These are phyloP conservation scores for Orbilia ellipsospora DNA, from an alignment of 2,329 filamentous ascomycete genomes.

Conservation along the genomic window DNA sequence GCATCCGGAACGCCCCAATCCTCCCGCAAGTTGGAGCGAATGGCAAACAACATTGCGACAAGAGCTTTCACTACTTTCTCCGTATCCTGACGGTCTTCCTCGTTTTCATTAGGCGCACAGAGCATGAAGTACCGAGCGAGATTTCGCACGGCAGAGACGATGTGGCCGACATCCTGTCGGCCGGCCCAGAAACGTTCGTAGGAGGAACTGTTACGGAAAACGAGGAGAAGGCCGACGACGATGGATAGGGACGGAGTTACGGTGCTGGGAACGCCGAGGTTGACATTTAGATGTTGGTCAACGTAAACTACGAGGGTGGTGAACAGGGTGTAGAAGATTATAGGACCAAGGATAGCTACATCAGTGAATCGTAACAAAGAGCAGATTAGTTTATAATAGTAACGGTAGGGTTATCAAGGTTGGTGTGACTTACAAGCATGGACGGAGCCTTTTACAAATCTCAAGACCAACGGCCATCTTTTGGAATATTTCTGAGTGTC, in stretches of 20 bases:
- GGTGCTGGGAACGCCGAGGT: slow-evolving; percentile 68
- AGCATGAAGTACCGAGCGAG: slow-evolving; percentile 69
- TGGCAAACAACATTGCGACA: slow-evolving; percentile 71
- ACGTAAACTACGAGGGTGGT: slow-evolving; percentile 70
- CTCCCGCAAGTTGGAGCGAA: slow-evolving; percentile 72
- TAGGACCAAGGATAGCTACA: slow-evolving; percentile 68
- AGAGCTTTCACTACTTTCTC: slow-evolving; percentile 64
- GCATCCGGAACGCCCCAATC: slow-evolving; percentile 67
- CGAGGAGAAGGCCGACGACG: slow-evolving; percentile 74
- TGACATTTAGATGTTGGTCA: slow-evolving; percentile 66
- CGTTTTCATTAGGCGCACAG: slow-evolving; percentile 58
- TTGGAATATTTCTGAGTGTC: slow-evolving; percentile 1
- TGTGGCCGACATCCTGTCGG: slow-evolving; percentile 68
- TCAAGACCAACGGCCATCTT: slow-evolving; percentile 73
- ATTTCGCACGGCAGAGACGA: slow-evolving; percentile 70
- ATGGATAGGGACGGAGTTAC: slow-evolving; percentile 73
- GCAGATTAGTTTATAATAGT: not conserved
- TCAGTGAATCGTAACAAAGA: not conserved
- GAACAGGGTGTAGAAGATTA: slow-evolving; percentile 70
- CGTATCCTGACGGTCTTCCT: slow-evolving; percentile 66
- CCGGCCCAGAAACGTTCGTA: slow-evolving; percentile 75
- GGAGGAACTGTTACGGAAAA: slow-evolving; percentile 73
- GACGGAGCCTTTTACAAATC: slow-evolving; percentile 73
- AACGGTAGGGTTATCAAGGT: too few species aligned
- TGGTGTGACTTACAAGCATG: slow-evolving; percentile 62